Evolutionary conservation across 495 filamentous ascomycete genomes (phyloP).

Genomic region (Tetracladium setigerum): DNA sequence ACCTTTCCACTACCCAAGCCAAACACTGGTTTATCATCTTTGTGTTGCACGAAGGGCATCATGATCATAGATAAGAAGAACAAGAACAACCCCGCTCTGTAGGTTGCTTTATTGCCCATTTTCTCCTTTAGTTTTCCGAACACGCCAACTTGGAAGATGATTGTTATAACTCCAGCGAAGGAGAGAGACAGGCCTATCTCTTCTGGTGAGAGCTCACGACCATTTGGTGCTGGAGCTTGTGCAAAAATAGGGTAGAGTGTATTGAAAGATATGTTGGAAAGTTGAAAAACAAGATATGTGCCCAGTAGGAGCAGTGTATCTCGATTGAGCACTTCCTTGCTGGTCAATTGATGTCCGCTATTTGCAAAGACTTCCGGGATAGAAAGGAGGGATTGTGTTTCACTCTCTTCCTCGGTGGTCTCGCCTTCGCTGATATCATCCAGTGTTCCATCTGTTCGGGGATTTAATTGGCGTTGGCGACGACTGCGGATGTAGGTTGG

Average conservation of each 20-base stretch:
- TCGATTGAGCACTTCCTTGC: slow-evolving; percentile 56
- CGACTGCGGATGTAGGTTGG: slow-evolving; percentile 49
- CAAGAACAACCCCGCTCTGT: slow-evolving; percentile 69
- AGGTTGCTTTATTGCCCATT: slow-evolving; percentile 79
- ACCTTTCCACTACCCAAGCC: slow-evolving; percentile 46
- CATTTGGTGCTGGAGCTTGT: slow-evolving; percentile 62
- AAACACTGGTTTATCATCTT: slow-evolving; percentile 38
- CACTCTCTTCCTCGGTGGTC: slow-evolving; percentile 19
- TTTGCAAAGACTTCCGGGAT: slow-evolving; percentile 16
- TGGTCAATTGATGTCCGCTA: slow-evolving; percentile 32
- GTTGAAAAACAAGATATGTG: slow-evolving; percentile 22
- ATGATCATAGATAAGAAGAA: slow-evolving; percentile 77
- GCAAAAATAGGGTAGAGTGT: slow-evolving; percentile 61
- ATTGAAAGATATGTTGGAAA: slow-evolving; percentile 23
- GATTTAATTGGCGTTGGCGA: slow-evolving; percentile 4
- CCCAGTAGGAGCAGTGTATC: slow-evolving; percentile 67
- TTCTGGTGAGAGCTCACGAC: slow-evolving; percentile 64
- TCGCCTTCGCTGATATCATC: slow-evolving; percentile 28
- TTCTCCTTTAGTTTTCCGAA: slow-evolving; percentile 74
- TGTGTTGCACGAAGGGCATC: slow-evolving; percentile 86
- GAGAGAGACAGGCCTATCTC: slow-evolving; percentile 83
- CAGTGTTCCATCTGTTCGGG: slow-evolving; percentile 21
- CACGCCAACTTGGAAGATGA: slow-evolving; percentile 78
- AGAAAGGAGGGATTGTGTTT: slow-evolving; percentile 19
- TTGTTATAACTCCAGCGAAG: slow-evolving; percentile 75